Conservation (phyloP, 164 flowering plant genomes). For the Dillenia suffruticosa region DNA sequence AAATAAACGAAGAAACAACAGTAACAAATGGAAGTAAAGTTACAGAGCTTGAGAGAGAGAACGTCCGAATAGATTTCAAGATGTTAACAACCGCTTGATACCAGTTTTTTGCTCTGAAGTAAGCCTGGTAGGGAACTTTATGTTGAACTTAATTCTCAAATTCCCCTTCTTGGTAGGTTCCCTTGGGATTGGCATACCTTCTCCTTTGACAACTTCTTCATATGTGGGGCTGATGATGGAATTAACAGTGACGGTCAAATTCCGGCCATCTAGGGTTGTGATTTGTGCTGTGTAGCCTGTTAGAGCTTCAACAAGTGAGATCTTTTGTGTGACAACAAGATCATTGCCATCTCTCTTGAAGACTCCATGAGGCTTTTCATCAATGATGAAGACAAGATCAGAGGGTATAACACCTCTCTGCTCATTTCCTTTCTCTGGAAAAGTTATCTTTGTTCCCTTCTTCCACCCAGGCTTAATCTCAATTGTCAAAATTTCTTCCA, state of each 20-base stretch:
- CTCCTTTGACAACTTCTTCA: constrained; percentile 80
- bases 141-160: constrained; percentile 77
- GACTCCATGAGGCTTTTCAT: constrained; percentile 76
- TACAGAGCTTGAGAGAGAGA: constrained; percentile 12
- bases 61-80: constrained; percentile 21
- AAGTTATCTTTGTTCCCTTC: constrained; percentile 95
- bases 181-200: constrained; percentile 92
- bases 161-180: constrained; percentile 79
- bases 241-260: constrained; percentile 52
- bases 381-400: constrained; percentile 82
- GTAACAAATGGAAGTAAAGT: constrained; percentile 1
- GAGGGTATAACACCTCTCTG: constrained; percentile 70
- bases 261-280: constrained; percentile 77
- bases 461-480: constrained; percentile 95
- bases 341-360: constrained; percentile 92
- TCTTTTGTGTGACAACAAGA: constrained; percentile 61
- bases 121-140: constrained; percentile 72
- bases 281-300: constrained; percentile 77
- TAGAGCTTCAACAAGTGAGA: constrained; percentile 77
- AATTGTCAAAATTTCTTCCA: constrained; percentile 78
- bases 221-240: constrained; percentile 53
- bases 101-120: constrained; percentile 84
- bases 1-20: constrained; percentile 2
- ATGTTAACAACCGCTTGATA: constrained; percentile 54
- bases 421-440: constrained; percentile 87